Conservation (phyloP, 2,329 filamentous ascomycete species). For the Talaromyces sp. region DNA sequence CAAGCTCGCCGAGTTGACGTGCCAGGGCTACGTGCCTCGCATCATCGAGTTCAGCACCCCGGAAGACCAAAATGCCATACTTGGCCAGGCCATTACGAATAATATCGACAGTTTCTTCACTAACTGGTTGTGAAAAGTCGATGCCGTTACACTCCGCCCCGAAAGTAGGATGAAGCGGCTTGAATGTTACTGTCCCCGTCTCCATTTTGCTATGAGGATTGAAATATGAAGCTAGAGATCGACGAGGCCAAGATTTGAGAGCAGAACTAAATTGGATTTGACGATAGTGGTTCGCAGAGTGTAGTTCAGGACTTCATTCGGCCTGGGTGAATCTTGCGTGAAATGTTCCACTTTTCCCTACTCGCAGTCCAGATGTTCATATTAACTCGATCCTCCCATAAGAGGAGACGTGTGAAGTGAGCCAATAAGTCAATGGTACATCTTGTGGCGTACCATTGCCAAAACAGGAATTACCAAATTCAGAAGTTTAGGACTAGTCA, state of each 20-base stretch:
- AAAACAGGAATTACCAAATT: not conserved
- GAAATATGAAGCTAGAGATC: not conserved
- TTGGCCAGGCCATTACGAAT: constrained; percentile 26
- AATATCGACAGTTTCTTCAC: not conserved
- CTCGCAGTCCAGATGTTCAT: not conserved
- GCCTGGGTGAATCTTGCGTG: not conserved
- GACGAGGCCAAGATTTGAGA: not conserved
- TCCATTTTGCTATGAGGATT: not conserved
- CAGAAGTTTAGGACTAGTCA: not conserved
- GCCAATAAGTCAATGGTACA: not conserved
- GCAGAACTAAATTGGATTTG: not conserved
- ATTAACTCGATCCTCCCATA: not conserved
- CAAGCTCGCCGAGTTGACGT: constrained; percentile 54
- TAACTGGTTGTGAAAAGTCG: constrained; percentile 10
- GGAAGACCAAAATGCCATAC: constrained; percentile 57
- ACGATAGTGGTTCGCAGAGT: not conserved
- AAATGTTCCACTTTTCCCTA: not conserved
- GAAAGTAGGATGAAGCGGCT: constrained; percentile 16
- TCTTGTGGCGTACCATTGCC: not conserved
- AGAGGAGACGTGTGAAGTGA: not conserved
- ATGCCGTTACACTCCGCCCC: constrained; percentile 9
- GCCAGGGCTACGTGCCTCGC: constrained; percentile 54
- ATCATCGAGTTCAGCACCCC: constrained; percentile 52
- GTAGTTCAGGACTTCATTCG: not conserved
- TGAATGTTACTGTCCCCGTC: not conserved